Evolutionary conservation across 2,329 filamentous ascomycete species (phyloP).

Genomic region (Metarhizium sp.): DNA sequence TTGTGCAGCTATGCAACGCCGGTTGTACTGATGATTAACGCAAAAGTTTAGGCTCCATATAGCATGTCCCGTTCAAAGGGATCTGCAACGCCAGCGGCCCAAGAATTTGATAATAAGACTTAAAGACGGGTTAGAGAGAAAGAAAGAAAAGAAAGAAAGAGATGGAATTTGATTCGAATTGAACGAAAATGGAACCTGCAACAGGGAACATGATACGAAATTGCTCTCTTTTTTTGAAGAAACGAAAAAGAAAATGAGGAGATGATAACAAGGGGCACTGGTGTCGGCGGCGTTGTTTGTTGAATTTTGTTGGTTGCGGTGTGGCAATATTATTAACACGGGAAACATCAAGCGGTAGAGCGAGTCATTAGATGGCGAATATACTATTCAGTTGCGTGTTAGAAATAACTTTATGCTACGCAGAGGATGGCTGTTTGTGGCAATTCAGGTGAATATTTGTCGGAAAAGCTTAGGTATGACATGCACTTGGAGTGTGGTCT

Average conservation of each 20-base stretch:
- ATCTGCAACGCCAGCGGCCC: slow-evolving; percentile 46
- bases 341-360: background rate
- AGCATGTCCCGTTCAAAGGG: slow-evolving; percentile 60
- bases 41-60: slow-evolving; percentile 50
- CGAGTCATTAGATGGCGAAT: background rate
- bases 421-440: too few relatives aligned
- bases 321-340: background rate
- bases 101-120: slow-evolving; percentile 25
- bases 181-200: background rate
- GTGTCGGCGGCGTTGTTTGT: background rate
- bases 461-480: too few relatives aligned
- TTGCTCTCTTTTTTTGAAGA: background rate
- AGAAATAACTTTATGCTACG: too few relatives aligned
- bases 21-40: background rate
- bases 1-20: slow-evolving; percentile 11
- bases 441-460: too few relatives aligned
- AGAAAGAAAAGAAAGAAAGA: background rate
- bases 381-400: background rate
- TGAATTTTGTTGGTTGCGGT: background rate
- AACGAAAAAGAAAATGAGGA: background rate
- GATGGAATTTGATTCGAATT: background rate
- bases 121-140: background rate
- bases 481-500: too few relatives aligned
- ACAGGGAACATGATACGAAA: background rate
- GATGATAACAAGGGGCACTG: background rate